Evolutionary conservation across 371 early-diverging fungal species (phyloP), one percentile per base, ranked within the genome.

Genomic region (Mucor saturninus): DNA sequence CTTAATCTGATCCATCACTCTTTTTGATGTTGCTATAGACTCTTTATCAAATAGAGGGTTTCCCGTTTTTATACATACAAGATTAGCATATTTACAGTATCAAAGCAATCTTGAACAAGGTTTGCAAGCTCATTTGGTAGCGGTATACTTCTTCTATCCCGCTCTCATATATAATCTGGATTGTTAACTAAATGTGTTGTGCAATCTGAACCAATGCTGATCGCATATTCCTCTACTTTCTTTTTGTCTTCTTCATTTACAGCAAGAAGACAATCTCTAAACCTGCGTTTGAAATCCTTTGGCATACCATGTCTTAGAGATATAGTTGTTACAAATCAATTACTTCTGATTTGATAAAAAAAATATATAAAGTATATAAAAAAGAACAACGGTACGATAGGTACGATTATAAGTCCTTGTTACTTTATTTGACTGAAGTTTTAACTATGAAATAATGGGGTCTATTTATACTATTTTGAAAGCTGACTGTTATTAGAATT

Each of bases 171-270:
- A 21, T 39, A 54, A 15, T 54, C 38, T 7, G 54, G 39, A 15
- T 54, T 54, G 6, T 37, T 26, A 26, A 54, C 54, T 21, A 54
- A 39, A 54, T 54, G 26, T 10, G 21, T 38, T 3, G 37, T 26
- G 40, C 39, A 54, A 39, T 54, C 26, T 9, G 54, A 39, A 1
- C 39, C 54, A 7, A 38, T 54, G 1, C n/a, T 14, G 15, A 14
- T 5, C 39, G 39, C n/a, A 26, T 54, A 54, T 11, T 54, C 54
- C 21, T 54, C 54, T 5, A 50, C 50, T 39, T 54, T 54, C 39
- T 39, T 54, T 39, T 39, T 54, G 26, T 38, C 40, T 7, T 54
- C 54, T 54, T 54, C 54, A 37, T 54, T 54, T 54, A 37, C 54
- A 54, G 54, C 21, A 21, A 21, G 1, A 21, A 21, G 21, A 21